Conservation (phyloP, 2,329 filamentous ascomycete genomes). For the Geosmithia putterillii region DNA sequence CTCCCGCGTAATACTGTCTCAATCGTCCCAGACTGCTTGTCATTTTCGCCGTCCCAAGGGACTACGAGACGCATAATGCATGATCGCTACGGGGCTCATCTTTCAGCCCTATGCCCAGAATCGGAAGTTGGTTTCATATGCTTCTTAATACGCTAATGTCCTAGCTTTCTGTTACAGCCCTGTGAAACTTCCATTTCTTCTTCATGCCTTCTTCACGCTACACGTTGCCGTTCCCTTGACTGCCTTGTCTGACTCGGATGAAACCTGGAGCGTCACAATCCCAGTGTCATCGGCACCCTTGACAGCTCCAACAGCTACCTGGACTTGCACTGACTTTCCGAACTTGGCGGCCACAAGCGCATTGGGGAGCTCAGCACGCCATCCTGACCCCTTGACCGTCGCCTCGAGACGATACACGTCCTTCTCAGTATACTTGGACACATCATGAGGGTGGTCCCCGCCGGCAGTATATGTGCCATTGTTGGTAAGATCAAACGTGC, state of each 20-base stretch:
- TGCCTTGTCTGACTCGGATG: conserved; percentile 27
- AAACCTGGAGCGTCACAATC: conserved; percentile 28
- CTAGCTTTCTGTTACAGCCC: too few relatives aligned
- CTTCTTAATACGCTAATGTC: too few relatives aligned
- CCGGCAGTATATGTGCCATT: conserved; percentile 21
- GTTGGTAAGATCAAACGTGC: conserved; percentile 34
- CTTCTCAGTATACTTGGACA: conserved; percentile 23
- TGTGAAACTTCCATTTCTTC: too few relatives aligned
- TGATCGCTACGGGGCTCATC: too few relatives aligned
- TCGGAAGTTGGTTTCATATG: too few relatives aligned
- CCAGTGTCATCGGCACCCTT: conserved; percentile 17
- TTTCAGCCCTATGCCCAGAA: too few relatives aligned
- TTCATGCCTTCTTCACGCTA: conserved; percentile 7
- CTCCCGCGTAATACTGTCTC: too few relatives aligned
- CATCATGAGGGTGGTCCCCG: conserved; percentile 16
- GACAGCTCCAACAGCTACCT: conserved; percentile 27
- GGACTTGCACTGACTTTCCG: conserved; percentile 22
- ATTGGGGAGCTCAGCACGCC: conserved; percentile 29
- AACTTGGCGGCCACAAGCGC: conserved; percentile 26
- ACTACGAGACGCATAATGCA: too few relatives aligned
- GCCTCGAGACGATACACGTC: conserved; percentile 36
- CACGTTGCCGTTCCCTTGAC: conserved; percentile 17
- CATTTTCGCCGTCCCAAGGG: too few relatives aligned
- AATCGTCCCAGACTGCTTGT: too few relatives aligned
- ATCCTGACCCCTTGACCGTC: conserved; percentile 28